phyloP scores from a whole-genome alignment of 331 rosid genomes.

The Phaseolus coccineus region DNA sequence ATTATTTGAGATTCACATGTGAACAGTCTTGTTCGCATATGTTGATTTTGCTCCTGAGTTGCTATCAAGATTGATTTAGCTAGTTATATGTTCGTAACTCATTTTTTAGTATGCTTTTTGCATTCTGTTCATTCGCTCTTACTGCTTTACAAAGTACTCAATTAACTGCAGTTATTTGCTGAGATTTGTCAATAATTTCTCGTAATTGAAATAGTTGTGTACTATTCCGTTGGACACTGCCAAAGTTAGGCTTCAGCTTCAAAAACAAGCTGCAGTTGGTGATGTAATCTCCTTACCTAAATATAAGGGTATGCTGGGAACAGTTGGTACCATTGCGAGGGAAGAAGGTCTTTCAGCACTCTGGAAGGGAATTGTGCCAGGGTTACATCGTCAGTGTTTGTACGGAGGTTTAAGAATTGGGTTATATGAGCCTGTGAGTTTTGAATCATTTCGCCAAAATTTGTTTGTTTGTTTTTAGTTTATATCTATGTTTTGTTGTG shows the following conservation, averaged over 20 bases:
- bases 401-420: conserved; percentile 97
- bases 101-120: conserved; percentile 17
- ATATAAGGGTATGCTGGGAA: conserved; percentile 91
- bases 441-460: conserved; percentile 13
- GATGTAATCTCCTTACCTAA: conserved; percentile 73
- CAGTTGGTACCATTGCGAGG: conserved; percentile 82
- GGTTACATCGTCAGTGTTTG: conserved; percentile 89
- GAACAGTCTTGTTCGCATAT: not conserved
- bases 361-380: conserved; percentile 95
- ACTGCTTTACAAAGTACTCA: conserved; percentile 1
- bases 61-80: not conserved
- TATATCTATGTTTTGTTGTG: conserved; percentile 29
- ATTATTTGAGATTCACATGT: conserved; percentile 1
- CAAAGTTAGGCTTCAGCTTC: conserved; percentile 98
- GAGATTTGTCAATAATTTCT: not conserved
- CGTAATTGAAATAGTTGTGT: conserved; percentile 64
- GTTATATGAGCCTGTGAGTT: conserved; percentile 88
- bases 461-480: conserved; percentile 27
- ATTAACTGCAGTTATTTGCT: conserved; percentile 17
- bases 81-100: not conserved
- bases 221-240: conserved; percentile 99
- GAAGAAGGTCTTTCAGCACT: conserved; percentile 89
- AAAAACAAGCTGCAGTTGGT: conserved; percentile 73
- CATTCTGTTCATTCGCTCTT: conserved; percentile 16
- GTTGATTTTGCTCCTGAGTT: conserved; percentile 1